Evolutionary conservation across 2,329 filamentous ascomycete genomes (phyloP).

Genomic region (Aspergillus brunneoviolaceus): DNA sequence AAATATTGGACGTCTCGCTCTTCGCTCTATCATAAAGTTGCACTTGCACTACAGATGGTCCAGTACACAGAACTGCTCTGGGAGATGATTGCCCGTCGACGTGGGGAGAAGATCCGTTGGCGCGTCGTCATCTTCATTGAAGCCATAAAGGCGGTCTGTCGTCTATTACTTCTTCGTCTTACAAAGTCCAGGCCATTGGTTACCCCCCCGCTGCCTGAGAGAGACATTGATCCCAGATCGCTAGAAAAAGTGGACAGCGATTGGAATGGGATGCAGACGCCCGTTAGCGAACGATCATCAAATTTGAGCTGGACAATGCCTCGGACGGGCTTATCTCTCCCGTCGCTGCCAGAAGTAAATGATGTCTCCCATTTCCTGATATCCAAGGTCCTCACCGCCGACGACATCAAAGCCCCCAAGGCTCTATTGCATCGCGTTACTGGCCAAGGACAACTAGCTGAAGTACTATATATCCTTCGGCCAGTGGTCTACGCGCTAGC

Average conservation of each 20-base stretch:
- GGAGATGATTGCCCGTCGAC: constrained; percentile 92
- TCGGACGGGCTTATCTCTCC: constrained; percentile 82
- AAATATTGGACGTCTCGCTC: constrained; percentile 62
- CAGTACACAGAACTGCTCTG: constrained; percentile 95
- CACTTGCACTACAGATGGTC: constrained; percentile 80
- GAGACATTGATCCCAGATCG: constrained; percentile 70
- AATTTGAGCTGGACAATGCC: constrained; percentile 80
- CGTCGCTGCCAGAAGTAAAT: constrained; percentile 73
- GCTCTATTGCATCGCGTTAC: constrained; percentile 73
- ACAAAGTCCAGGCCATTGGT: constrained; percentile 82
- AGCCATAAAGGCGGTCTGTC: constrained; percentile 79
- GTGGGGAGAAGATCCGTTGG: constrained; percentile 78
- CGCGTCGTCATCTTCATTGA: constrained; percentile 83
- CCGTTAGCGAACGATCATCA: constrained; percentile 41
- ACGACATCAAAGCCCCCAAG: constrained; percentile 92
- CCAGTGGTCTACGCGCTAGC: constrained; percentile 84
- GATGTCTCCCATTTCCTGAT: constrained; percentile 87
- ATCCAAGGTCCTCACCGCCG: constrained; percentile 85
- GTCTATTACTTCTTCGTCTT: constrained; percentile 74
- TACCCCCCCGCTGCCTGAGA: constrained; percentile 79
- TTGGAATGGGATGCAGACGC: constrained; percentile 50
- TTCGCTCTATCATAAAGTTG: constrained; percentile 74
- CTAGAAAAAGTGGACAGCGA: constrained; percentile 49
- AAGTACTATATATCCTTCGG: constrained; percentile 86
- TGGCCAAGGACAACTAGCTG: constrained; percentile 77